phyloP scores from a whole-genome alignment of 2,329 filamentous ascomycete species.

The Colletotrichum sp. region DNA sequence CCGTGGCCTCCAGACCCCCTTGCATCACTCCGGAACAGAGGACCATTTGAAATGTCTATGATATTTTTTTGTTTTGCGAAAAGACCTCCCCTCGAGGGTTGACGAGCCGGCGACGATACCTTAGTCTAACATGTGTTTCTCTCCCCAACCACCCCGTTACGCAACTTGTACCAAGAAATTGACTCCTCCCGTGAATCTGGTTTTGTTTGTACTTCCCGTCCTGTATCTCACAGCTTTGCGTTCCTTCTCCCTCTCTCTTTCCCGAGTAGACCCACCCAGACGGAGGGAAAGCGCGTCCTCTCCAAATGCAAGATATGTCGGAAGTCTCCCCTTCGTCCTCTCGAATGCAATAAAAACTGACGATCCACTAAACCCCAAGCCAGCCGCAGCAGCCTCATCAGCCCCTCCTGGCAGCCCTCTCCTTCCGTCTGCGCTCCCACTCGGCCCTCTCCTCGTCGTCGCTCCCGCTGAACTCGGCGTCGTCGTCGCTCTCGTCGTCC shows the following conservation, averaged over 20 bases:
- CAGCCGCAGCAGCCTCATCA: not conserved
- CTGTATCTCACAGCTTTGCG: not conserved
- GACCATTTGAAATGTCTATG: not conserved
- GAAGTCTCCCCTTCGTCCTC: not conserved
- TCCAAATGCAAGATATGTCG: not conserved
- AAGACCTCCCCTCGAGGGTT: not conserved
- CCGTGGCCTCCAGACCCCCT: not conserved
- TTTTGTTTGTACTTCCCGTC: not conserved
- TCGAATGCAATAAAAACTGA: not conserved
- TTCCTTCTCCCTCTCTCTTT: not conserved
- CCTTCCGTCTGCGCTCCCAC: conserved; percentile 59
- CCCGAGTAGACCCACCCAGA: not conserved
- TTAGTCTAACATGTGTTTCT: not conserved
- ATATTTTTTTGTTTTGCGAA: not conserved
- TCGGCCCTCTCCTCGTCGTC: conserved; percentile 69
- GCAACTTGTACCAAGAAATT: not conserved
- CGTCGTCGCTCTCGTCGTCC: conserved; percentile 46
- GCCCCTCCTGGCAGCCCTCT: conserved; percentile 36
- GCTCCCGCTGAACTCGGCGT: conserved; percentile 68
- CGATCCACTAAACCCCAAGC: not conserved
- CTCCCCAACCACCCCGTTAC: not conserved
- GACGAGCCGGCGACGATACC: not conserved
- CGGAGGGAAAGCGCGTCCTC: not conserved
- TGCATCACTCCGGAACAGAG: not conserved
- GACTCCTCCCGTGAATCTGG: not conserved